Conservation (phyloP, 2,329 filamentous ascomycete genomes). For the Aspergillus fumigatus region DNA sequence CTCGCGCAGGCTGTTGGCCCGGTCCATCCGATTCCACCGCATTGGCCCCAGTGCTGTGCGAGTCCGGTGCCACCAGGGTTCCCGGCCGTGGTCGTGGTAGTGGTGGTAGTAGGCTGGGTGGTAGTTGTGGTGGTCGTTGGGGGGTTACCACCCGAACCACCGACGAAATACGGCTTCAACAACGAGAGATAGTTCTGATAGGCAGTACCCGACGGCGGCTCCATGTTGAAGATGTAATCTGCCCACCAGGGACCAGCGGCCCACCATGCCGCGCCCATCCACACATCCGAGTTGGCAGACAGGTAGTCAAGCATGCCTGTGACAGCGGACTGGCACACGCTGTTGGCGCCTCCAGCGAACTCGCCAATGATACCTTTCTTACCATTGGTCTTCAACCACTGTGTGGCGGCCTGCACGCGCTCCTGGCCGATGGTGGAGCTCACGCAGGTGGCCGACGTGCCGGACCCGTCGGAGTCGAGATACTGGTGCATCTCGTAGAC, state of each 20-base stretch:
- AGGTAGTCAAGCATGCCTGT: slow-evolving; percentile 46
- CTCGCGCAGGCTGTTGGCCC: slow-evolving; percentile 19
- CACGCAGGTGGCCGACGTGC: slow-evolving; percentile 49
- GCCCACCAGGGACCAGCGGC: slow-evolving; percentile 51
- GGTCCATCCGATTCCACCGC: slow-evolving; percentile 22
- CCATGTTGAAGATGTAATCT: slow-evolving; percentile 47
- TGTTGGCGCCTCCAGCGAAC: slow-evolving; percentile 51
- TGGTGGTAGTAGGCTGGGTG: neutral
- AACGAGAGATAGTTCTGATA: slow-evolving; percentile 33
- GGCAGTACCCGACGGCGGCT: slow-evolving; percentile 44
- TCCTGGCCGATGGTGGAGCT: slow-evolving; percentile 51
- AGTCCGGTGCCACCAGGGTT: slow-evolving; percentile 1
- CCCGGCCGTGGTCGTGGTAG: neutral
- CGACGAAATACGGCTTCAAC: slow-evolving; percentile 25
- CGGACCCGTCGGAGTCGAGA: slow-evolving; percentile 53
- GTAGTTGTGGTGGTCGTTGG: neutral
- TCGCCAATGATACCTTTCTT: slow-evolving; percentile 53
- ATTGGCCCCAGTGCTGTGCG: slow-evolving; percentile 24
- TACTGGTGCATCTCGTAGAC: slow-evolving; percentile 62
- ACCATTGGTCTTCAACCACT: slow-evolving; percentile 51
- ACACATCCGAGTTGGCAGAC: slow-evolving; percentile 47
- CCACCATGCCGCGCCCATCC: slow-evolving; percentile 53
- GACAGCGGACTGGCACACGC: slow-evolving; percentile 44
- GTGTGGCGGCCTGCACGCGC: slow-evolving; percentile 48
- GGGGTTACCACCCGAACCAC: neutral